Evolutionary conservation across 768 basidiomycete species (phyloP).

Genomic region (Termitomyces sp.): DNA sequence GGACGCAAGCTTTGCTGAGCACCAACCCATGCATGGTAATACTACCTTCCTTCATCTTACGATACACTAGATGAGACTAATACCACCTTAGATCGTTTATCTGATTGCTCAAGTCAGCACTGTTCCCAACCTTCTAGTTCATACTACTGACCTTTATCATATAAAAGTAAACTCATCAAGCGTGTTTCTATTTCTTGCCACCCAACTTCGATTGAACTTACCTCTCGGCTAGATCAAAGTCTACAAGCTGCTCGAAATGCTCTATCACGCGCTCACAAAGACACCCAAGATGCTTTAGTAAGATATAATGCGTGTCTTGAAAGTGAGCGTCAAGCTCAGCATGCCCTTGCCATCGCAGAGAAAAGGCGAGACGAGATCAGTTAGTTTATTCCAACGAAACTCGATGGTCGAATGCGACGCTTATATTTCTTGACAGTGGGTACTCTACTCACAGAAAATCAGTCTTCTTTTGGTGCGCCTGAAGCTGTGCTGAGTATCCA

Average conservation of each 20-base stretch:
- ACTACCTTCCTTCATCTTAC: constrained; percentile 7
- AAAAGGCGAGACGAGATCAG: constrained; percentile 69
- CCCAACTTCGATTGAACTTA: constrained; percentile 11
- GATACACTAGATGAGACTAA: constrained; percentile 7
- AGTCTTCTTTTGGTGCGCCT: constrained; percentile 31
- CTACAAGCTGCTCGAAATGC: constrained; percentile 59
- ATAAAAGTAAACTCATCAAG: constrained; percentile 59
- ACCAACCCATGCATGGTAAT: constrained; percentile 27
- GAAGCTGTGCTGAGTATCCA: constrained; percentile 12
- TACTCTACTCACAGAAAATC: constrained; percentile 43
- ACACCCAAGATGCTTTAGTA: constrained; percentile 69
- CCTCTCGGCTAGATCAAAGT: constrained; percentile 46
- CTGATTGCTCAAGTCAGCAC: constrained; percentile 38
- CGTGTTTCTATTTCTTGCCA: constrained; percentile 28
- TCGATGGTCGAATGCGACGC: constrained; percentile 9
- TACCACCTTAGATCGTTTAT: constrained; percentile 28
- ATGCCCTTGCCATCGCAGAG: constrained; percentile 60
- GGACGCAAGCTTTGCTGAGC: constrained; percentile 39
- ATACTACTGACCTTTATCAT: constrained; percentile 49
- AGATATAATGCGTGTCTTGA: constrained; percentile 69
- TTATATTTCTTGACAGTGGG: constrained; percentile 37
- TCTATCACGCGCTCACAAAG: constrained; percentile 63
- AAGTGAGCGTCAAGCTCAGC: constrained; percentile 61
- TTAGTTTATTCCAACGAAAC: constrained; percentile 23
- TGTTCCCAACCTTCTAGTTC: constrained; percentile 49